A percentile compares a stretch with the other conserved stretches of the same genome.
phyloP scores from a whole-genome alignment of 768 basidiomycete genomes.

The Lactifluus hygrophoroides region DNA sequence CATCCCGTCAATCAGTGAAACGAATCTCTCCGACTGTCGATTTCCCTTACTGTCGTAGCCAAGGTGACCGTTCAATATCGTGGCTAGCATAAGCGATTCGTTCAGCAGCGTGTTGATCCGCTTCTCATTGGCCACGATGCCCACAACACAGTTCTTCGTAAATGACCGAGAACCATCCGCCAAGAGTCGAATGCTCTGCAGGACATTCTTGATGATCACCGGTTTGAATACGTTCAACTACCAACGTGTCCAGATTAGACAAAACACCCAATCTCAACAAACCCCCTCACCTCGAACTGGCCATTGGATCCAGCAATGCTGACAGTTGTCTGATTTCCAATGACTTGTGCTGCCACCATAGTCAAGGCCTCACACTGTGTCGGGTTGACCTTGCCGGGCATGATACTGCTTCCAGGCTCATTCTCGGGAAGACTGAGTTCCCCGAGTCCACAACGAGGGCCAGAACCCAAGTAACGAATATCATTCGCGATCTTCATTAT shows the following conservation, averaged over 20 bases:
- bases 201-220: slow-evolving; percentile 94
- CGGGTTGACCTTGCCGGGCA: slow-evolving; percentile 99
- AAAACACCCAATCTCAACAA: neutral
- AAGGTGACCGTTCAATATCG: slow-evolving; percentile 90
- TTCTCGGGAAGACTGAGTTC: slow-evolving; percentile 95
- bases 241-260: neutral
- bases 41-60: slow-evolving; percentile 87
- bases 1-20: slow-evolving; percentile 14
- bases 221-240: slow-evolving; percentile 99
- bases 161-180: slow-evolving; percentile 93
- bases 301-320: slow-evolving; percentile 90
- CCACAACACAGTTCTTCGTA: slow-evolving; percentile 94
- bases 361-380: slow-evolving; percentile 98
- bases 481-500: slow-evolving; percentile 99
- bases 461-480: slow-evolving; percentile 94
- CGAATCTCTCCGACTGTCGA: neutral
- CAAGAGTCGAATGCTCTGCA: slow-evolving; percentile 90
- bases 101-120: slow-evolving; percentile 83
- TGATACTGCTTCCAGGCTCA: slow-evolving; percentile 98
- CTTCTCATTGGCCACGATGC: slow-evolving; percentile 94
- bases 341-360: slow-evolving; percentile 98
- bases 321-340: slow-evolving; percentile 93
- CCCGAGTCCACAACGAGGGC: slow-evolving; percentile 94
- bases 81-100: slow-evolving; percentile 96
- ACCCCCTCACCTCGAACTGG: slow-evolving; percentile 80